These are phyloP conservation scores for Antrodiella citrinella DNA, from an alignment of 768 basidiomycete species.

Conservation along the genomic window DNA sequence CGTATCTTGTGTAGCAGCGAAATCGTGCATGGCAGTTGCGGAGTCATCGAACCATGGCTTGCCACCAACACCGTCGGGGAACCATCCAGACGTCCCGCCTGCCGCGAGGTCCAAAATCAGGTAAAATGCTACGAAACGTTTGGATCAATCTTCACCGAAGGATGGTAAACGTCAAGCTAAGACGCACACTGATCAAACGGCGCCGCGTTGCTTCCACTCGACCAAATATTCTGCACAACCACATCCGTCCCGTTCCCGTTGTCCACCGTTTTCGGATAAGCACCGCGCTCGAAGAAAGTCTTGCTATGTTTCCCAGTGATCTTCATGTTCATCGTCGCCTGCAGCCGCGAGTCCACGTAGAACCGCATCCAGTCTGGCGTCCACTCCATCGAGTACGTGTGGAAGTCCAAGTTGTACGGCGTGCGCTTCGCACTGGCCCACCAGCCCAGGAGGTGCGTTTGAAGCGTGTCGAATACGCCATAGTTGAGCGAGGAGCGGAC, in stretches of 20 bases:
- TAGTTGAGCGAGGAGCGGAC: conserved; percentile 59
- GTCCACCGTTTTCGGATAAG: conserved; percentile 41
- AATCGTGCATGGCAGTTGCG: conserved; percentile 61
- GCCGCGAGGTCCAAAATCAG: conserved; percentile 74
- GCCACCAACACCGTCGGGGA: conserved; percentile 53
- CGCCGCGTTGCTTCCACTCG: conserved; percentile 37
- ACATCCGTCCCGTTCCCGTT: conserved; percentile 33
- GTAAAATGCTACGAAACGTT: conserved; percentile 63
- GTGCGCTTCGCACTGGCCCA: conserved; percentile 34
- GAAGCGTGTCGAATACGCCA: conserved; percentile 41
- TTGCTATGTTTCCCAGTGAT: conserved; percentile 34
- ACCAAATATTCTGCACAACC: conserved; percentile 42
- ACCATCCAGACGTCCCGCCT: conserved; percentile 72
- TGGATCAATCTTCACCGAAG: conserved; percentile 6
- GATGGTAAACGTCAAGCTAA: conserved; percentile 3
- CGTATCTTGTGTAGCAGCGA: conserved; percentile 46
- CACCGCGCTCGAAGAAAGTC: conserved; percentile 44
- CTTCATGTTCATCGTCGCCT: conserved; percentile 43
- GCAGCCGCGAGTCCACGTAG: conserved; percentile 44
- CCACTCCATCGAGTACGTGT: conserved; percentile 54
- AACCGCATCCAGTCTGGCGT: conserved; percentile 45
- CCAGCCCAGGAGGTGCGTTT: conserved; percentile 37
- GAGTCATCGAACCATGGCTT: conserved; percentile 61
- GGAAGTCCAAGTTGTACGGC: conserved; percentile 40
- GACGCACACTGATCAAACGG: conserved; percentile 47